Evolutionary conservation across 352 stramenopile genomes (phyloP), one percentile per base, ranked within the genome.

Genomic region (Phytophthora podocarpi): DNA sequence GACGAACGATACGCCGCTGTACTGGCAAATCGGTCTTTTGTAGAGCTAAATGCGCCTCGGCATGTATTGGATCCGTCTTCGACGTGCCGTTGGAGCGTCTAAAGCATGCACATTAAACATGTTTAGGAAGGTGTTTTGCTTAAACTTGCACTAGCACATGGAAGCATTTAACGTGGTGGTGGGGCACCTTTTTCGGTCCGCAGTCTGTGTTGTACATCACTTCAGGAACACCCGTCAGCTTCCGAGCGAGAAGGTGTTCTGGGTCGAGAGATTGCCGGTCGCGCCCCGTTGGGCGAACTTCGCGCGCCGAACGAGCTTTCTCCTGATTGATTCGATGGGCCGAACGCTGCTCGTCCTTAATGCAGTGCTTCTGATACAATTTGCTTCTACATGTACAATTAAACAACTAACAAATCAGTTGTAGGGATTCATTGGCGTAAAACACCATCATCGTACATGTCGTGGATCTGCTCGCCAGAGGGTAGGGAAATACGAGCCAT

Each of bases 391-490:
- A 53, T 4, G 20, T 12, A 43, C 30, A 42, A 20, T n/a, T n/a
- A n/a, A n/a, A n/a, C n/a, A n/a, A n/a, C n/a, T n/a, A 23, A 10
- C 13, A 45, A 24, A 11, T 34, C 5, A 35, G 20, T 20, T 15
- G 21, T 11, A 37, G 9, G 16, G 11, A 31, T 4, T 18, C 41
- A 16, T 18, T 39, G 41, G 16, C 45, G 21, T 12, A 27, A 23
- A 34, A 23, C 16, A 18, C 5, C 62, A 12, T 6, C 4, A 58
- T n/a, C 70, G 56, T 64, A 88, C 76, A 90, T 90, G 40, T 90
- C 78, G 66, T 88, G 76, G 58, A 90, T 89, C 59, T 87, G 76
- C 24, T 90, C 78, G 40, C 78, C 81, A 31, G 85, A 89, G 7
- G 78, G 81, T 15, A 89, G 45, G 16, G 70, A 83, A 43, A 89